Evolutionary conservation across 2,329 filamentous ascomycete species (phyloP), one percentile per base, ranked within the genome.

Genomic region (Tolypocladium pustulatum): DNA sequence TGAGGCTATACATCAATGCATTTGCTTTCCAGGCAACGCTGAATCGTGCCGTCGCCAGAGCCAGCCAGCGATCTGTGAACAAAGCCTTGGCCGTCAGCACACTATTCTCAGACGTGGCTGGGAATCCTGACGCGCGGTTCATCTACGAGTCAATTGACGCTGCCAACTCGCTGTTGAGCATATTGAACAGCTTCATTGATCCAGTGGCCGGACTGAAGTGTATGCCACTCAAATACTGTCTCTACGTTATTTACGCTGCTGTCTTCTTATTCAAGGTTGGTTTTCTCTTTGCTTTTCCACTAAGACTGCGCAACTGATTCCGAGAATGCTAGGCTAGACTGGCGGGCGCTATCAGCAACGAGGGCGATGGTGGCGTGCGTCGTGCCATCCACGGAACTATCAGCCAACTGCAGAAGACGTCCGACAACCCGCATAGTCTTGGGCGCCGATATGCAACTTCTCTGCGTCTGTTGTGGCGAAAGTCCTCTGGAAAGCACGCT

Each of bases 11-110:
- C 68, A 88, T 87, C 55, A 89, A 89, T 60, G 87, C 87, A 0
- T 90, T 90, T 66, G 87, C 87, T 1, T 90, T 90, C 63, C 87
- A 90, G 67, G 87, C 87, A 3, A 88, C 85, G 81, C 55, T 83
- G 72, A 64, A 81, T 78, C 66, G 80, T 71, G 58, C 71, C 72
- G 62, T 77, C 6, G 54, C 67, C 9, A 59, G 64, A 43, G 63
- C 64, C 13, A 69, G 54, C 69, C 66, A 59, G 73, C 74, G 64
- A 67, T 69, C 54, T 70, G 71, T 63, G 65, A 67, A 25, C 66
- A 75, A 62, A 64, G 68, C 43, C 63, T 68, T 55, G 66, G 68
- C 49, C 68, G 72, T 62, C 67, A 72, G 63, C 70, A 71, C 73
- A 9, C 74, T 74, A 8, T 83, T 80, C 65, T 75, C 73, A 55